Base-by-base conservation (phyloP, 768 basidiomycete genomes). In the Boletus rex-veris region DNA sequence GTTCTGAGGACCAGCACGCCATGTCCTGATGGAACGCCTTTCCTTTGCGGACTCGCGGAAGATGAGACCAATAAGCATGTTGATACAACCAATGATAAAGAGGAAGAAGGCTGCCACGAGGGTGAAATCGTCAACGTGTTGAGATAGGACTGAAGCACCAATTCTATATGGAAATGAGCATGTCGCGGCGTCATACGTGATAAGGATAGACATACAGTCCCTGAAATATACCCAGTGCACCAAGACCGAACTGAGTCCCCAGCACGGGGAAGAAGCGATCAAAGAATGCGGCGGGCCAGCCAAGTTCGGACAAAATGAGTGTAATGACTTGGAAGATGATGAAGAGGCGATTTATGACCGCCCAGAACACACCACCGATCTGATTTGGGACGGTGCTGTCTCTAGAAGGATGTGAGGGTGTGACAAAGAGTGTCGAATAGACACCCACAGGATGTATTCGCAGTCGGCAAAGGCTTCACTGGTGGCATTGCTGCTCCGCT, bases 101-200 rank as follows among this genome's bases (percentile, higher is more conserved):
- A 96, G 81, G 77, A 96, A 86, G 78, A 95, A 95, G 44, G 88
- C 92, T 5, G 92, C 79, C 57, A 92, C 92, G 65, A 95, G 89
- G 19, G 92, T 84, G 75, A 96, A 95, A 55, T 82, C 84, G 63
- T 92, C 85, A 54, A 93, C 90, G 69, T 85, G 80, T 74, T 90
- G 87, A 6, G 86, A 86, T 48, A 88, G 81, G 54, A 88, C 77
- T 16, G 84, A 79, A 30, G 86, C 86, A 9, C 85, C 84, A 52
- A 88, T 85, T 45, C 84, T 85, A 54, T 26, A 28, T 45, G 12
- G 37, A 59, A 43, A 50, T 62, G 39, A 64, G 58, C 3, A 43
- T 24, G 52, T 31, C 26, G 18, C 38, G 33, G 8, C 8, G 36
- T 6, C 21, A 57, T 26, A 47, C 28, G 51, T 12, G 41, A 44